phyloP scores from a whole-genome alignment of 2,329 filamentous ascomycete genomes.

The Ophiostoma himal-ulmi region DNA sequence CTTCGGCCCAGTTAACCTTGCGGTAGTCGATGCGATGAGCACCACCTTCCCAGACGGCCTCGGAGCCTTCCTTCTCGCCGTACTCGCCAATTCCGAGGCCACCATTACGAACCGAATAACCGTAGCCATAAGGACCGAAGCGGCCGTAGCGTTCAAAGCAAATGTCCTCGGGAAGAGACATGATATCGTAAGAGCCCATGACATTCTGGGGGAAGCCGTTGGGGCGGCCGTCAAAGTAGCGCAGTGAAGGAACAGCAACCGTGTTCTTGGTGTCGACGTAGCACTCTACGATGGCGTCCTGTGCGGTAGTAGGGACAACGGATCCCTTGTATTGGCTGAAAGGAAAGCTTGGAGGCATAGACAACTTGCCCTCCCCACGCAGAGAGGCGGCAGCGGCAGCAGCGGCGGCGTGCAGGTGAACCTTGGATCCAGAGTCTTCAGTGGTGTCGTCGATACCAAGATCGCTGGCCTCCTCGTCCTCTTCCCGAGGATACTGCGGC shows the following conservation, averaged over 20 bases:
- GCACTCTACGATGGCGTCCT: conserved; percentile 62
- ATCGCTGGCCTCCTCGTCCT: conserved; percentile 51
- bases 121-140: conserved; percentile 82
- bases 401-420: conserved; percentile 28
- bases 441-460: conserved; percentile 9
- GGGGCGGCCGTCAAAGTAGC: conserved; percentile 71
- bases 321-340: conserved; percentile 23
- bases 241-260: conserved; percentile 61
- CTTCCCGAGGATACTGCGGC: conserved; percentile 71
- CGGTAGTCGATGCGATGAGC: conserved; percentile 69
- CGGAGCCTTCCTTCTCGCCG: conserved; percentile 74
- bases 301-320: conserved; percentile 27
- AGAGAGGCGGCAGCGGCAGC: conserved; percentile 15
- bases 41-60: conserved; percentile 67
- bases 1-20: conserved; percentile 70
- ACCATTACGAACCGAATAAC: conserved; percentile 72
- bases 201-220: conserved; percentile 78
- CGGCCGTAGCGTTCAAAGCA: conserved; percentile 92
- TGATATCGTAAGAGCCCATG: conserved; percentile 77
- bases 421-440: conserved; percentile 23
- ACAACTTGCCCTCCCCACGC: conserved; percentile 26
- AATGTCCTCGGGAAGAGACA: conserved; percentile 74
- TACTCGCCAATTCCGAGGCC: conserved; percentile 81
- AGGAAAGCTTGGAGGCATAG: conserved; percentile 24
- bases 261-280: conserved; percentile 66